Percentiles rank a stretch among this genome's conserved stretches.
phyloP scores from a whole-genome alignment of 305 asterid genomes.

The Fraxinus sp. region DNA sequence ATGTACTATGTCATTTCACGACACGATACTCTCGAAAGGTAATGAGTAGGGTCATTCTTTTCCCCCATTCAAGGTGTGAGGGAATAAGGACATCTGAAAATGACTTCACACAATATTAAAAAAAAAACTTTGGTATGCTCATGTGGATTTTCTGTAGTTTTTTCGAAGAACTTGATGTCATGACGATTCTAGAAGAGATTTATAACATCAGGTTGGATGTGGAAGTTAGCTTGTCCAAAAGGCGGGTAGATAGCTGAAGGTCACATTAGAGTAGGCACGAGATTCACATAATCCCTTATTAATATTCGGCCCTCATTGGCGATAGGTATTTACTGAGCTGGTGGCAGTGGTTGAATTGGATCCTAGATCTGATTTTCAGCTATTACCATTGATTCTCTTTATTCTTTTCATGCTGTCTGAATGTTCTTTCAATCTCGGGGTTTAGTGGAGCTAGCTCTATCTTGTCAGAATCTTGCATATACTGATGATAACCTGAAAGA shows the following conservation, averaged over 20 bases:
- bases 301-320: neutral
- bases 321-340: neutral
- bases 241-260: neutral
- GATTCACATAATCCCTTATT: neutral
- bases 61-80: neutral
- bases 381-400: neutral
- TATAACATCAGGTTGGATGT: neutral
- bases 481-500: neutral
- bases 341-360: neutral
- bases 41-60: neutral
- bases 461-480: neutral
- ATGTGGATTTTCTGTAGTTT: too few relatives aligned
- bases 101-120: neutral
- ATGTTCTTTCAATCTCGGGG: neutral
- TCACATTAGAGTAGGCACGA: neutral
- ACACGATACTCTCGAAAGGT: neutral
- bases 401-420: neutral
- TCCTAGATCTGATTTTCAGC: neutral
- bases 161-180: neutral
- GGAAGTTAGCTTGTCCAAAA: neutral
- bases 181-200: neutral
- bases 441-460: neutral
- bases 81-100: neutral
- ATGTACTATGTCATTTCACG: neutral
- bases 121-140: too few relatives aligned